phyloP scores from a whole-genome alignment of 768 basidiomycete genomes.

The Rhodotorula diobovata region DNA sequence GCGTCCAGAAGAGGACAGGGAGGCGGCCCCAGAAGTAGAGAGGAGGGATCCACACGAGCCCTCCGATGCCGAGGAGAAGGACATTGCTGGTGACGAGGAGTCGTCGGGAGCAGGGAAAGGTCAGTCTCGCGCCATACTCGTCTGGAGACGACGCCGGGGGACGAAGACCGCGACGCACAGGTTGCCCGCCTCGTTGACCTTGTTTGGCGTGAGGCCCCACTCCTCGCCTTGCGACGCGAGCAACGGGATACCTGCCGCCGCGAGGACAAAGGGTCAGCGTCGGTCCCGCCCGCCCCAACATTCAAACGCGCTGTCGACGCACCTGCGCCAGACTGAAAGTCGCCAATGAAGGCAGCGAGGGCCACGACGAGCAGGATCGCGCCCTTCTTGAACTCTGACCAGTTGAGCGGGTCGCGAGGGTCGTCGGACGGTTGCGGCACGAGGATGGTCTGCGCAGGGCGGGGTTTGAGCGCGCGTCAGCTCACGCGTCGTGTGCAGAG shows the following conservation, averaged over 20 bases:
- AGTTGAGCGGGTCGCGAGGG: conserved; percentile 45
- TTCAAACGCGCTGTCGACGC: not conserved
- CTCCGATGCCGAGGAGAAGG: conserved; percentile 29
- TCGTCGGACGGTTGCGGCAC: conserved; percentile 49
- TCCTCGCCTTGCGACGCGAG: conserved; percentile 1
- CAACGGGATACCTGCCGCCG: conserved; percentile 21
- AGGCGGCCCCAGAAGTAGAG: conserved; percentile 35
- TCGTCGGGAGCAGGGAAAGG: not conserved
- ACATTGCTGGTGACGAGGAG: conserved; percentile 9
- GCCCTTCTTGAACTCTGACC: conserved; percentile 40
- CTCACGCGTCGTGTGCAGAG: too few relatives aligned
- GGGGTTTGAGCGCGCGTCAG: too few relatives aligned
- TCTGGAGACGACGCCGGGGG: not conserved
- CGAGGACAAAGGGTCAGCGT: too few relatives aligned
- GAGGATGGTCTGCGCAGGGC: conserved; percentile 46
- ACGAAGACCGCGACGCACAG: conserved; percentile 12
- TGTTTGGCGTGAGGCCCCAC: conserved; percentile 14
- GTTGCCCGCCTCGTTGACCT: conserved; percentile 30
- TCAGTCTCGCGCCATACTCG: conserved; percentile 4
- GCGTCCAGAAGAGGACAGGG: conserved; percentile 40
- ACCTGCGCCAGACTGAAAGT: conserved; percentile 34
- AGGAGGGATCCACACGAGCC: conserved; percentile 32
- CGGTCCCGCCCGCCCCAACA: too few relatives aligned
- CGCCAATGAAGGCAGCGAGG: conserved; percentile 11
- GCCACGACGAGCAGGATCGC: conserved; percentile 31